Evolutionary conservation across 352 stramenopile genomes (phyloP).

Genomic region (Phytophthora sojae): DNA sequence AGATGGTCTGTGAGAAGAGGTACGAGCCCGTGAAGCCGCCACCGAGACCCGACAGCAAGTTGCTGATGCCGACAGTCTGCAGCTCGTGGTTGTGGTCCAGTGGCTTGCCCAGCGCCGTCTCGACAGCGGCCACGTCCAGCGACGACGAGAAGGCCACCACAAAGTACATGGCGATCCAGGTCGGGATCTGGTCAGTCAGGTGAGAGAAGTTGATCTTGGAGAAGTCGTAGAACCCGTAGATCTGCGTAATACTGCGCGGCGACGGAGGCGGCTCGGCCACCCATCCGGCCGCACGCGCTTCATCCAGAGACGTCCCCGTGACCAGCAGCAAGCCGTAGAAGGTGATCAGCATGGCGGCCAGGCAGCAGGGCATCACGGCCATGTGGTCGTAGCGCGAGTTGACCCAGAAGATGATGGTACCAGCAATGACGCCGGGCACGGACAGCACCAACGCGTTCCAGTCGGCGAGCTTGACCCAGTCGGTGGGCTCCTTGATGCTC

Average conservation of each 20-base stretch:
- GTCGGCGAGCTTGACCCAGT: constrained; percentile 89
- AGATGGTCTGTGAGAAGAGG: constrained; percentile 98
- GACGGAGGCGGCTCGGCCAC: constrained; percentile 81
- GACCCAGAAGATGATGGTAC: constrained; percentile 86
- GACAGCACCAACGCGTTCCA: constrained; percentile 82
- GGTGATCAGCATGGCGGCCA: constrained; percentile 88
- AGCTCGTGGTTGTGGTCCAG: constrained; percentile 97
- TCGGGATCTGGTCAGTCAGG: constrained; percentile 82
- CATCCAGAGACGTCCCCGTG: constrained; percentile 79
- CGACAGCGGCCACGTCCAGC: constrained; percentile 97
- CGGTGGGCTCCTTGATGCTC: constrained; percentile 88
- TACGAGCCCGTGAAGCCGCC: constrained; percentile 99
- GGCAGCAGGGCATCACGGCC: constrained; percentile 84
- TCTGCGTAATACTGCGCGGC: constrained; percentile 68
- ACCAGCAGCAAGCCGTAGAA: constrained; percentile 88
- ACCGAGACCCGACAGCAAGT: constrained; percentile 95
- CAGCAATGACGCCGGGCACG: constrained; percentile 85
- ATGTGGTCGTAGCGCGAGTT: constrained; percentile 86
- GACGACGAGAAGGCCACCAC: constrained; percentile 98
- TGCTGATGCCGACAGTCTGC: constrained; percentile 96
- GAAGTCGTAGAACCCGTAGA: constrained; percentile 86
- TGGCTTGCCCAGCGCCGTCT: constrained; percentile 94
- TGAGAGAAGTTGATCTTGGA: constrained; percentile 65
- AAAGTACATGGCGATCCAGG: constrained; percentile 97
- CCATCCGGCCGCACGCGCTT: constrained; percentile 93